These are phyloP conservation scores for Citrus sp. DNA, from an alignment of 345 rosid species.

Conservation along the genomic window DNA sequence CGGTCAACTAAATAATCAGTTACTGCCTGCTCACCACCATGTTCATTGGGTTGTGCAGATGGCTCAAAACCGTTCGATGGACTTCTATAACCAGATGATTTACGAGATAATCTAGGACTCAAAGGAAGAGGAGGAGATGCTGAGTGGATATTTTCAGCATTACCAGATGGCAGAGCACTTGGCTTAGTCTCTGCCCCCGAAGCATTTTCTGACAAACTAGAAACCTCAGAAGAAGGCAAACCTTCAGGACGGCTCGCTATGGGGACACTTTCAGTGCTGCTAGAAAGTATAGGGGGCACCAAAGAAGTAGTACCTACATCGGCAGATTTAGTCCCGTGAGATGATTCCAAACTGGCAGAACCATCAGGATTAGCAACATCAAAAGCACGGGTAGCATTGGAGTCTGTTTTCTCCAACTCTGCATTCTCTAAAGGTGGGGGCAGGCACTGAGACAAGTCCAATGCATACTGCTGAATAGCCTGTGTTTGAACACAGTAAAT, in stretches of 20 bases:
- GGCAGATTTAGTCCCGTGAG: conserved; percentile 31
- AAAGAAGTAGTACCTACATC: conserved; percentile 22
- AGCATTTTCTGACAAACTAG: conserved; percentile 27
- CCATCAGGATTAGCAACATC: conserved; percentile 30
- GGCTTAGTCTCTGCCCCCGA: conserved; percentile 32
- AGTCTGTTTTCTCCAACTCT: conserved; percentile 51
- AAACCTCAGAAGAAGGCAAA: conserved; percentile 36
- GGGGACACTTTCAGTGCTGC: conserved; percentile 26
- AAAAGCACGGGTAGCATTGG: conserved; percentile 28
- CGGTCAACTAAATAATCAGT: conserved; percentile 37
- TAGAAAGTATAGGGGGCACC: conserved; percentile 17
- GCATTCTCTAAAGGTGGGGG: conserved; percentile 52
- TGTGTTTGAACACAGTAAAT: conserved; percentile 72
- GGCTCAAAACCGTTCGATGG: conserved; percentile 33
- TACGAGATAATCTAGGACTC: conserved; percentile 43
- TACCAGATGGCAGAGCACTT: conserved; percentile 28
- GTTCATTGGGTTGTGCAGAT: conserved; percentile 27
- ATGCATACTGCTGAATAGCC: conserved; percentile 77
- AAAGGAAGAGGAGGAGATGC: conserved; percentile 38
- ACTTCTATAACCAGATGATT: conserved; percentile 40
- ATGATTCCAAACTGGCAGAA: conserved; percentile 27
- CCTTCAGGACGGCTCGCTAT: conserved; percentile 29
- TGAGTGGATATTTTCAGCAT: conserved; percentile 30
- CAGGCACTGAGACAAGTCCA: conserved; percentile 63
- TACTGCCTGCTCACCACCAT: conserved; percentile 35